Evolutionary conservation across 2,329 filamentous ascomycete species (phyloP).

Genomic region (Verticillium zaregamsianum): DNA sequence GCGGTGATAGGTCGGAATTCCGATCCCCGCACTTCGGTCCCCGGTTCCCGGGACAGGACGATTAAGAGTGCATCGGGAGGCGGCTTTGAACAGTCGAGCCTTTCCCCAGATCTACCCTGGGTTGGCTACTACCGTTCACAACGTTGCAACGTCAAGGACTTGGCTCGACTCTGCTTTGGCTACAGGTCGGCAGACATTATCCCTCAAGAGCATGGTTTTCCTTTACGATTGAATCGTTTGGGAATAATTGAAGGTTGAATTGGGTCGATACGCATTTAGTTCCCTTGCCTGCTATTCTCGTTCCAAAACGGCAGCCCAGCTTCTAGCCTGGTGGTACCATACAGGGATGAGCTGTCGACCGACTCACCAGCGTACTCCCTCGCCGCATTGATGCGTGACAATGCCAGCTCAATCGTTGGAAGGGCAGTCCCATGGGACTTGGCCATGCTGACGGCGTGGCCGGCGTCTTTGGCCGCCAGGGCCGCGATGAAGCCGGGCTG

Average conservation of each 20-base stretch:
- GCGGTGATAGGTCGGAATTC: background rate
- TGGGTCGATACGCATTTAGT: background rate
- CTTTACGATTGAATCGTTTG: too few species aligned
- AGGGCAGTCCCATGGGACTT: slow-evolving; percentile 5
- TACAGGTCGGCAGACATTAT: too few species aligned
- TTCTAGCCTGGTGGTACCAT: slow-evolving; percentile 7
- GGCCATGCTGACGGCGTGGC: slow-evolving; percentile 7
- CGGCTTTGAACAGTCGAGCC: too few species aligned
- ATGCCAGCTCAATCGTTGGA: slow-evolving; percentile 7
- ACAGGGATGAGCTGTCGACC: slow-evolving; percentile 7
- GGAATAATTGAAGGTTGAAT: too few species aligned
- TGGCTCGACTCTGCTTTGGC: too few species aligned
- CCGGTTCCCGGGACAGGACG: too few species aligned
- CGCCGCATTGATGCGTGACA: slow-evolving; percentile 6
- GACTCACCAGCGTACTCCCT: slow-evolving; percentile 7
- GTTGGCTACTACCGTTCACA: too few species aligned
- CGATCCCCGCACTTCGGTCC: too few species aligned
- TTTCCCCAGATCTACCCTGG: too few species aligned
- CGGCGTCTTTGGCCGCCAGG: slow-evolving; percentile 8
- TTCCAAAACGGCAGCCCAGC: slow-evolving; percentile 9
- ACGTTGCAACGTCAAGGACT: too few species aligned
- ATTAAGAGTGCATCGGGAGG: too few species aligned
- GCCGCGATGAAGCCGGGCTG: slow-evolving; percentile 7
- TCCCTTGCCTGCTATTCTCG: slow-evolving; percentile 7
- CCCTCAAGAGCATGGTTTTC: too few species aligned